phyloP scores from a whole-genome alignment of 441 rosid genomes.

The Kokia cookei region DNA sequence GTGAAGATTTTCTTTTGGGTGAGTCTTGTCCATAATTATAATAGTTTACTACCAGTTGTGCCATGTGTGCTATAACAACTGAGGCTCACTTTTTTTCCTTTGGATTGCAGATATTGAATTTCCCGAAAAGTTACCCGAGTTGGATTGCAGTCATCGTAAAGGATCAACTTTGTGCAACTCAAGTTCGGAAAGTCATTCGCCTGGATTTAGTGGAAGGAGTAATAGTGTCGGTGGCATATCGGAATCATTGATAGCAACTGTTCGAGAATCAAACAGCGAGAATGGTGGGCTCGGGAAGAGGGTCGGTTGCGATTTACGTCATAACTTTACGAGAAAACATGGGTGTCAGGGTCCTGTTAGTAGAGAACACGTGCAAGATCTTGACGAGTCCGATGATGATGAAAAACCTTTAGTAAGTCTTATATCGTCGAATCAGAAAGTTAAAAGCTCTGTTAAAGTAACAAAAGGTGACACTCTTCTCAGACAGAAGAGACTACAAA shows the following conservation, averaged over 20 bases:
- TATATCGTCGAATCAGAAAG: constrained; percentile 32
- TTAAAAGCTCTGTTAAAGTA: constrained; percentile 24
- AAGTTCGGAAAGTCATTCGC: constrained; percentile 65
- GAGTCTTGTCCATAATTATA: not conserved
- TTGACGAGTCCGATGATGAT: constrained; percentile 40
- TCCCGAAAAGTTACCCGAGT: constrained; percentile 40
- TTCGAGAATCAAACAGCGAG: constrained; percentile 32
- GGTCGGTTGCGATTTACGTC: constrained; percentile 13
- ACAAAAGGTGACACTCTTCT: constrained; percentile 11
- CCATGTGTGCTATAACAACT: not conserved
- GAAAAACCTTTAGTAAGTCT: constrained; percentile 37
- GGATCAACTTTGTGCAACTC: constrained; percentile 32
- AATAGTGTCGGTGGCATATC: constrained; percentile 38
- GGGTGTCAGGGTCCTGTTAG: constrained; percentile 17
- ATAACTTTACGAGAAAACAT: constrained; percentile 18
- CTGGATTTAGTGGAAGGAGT: constrained; percentile 54
- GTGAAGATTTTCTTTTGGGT: constrained; percentile 58
- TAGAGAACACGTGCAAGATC: constrained; percentile 18
- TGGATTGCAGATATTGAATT: constrained; percentile 52
- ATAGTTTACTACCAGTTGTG: not conserved
- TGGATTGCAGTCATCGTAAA: constrained; percentile 29
- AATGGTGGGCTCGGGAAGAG: constrained; percentile 23
- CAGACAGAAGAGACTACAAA: constrained; percentile 35
- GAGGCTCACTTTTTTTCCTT: not conserved
- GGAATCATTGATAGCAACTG: constrained; percentile 39